Evolutionary conservation across 148 eudicot genomes (phyloP), one percentile per base, ranked within the genome.

Genomic region (Amaranthus palmeri): DNA sequence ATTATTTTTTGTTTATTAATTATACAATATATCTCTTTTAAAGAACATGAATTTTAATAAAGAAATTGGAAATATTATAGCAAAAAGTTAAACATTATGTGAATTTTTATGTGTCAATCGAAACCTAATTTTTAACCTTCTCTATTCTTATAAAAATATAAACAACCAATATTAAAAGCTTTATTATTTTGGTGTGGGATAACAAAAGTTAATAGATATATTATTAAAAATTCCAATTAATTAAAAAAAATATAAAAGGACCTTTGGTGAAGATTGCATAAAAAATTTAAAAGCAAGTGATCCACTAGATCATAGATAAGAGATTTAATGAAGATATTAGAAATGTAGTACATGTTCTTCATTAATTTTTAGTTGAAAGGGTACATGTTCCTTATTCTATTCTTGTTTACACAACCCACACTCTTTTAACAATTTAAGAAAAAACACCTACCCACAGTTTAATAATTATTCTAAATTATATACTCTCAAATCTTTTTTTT

Each of bases 341-440:
- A 25, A 25, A 25, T 25, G 36, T 25, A 25, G 36, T 25, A 25
- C 36, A 25, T 25, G 36, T 25, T 25, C 36, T 25, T 25, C 36
- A 25, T 25, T n/a, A n/a, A n/a, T 25, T 25, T 25, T 25, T 25
- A 25, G 36, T 36, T 55, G 65, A 66, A 46, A 73, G 54, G 41
- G 68, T 6, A 17, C 18, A 69, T 42, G 53, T 54, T 55, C 74
- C 52, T 68, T 68, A 56, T 67, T 68, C 59, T 73, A 55, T 66
- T 36, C 8, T 25, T 2, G 45, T 11, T 9, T 55, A 74, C 64
- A 63, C 65, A 65, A n/a, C 54, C 51, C 78, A 60, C 68, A 60
- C 51, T 59, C 65, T 41, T 41, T 13, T n/a, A 44, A 47, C 8
- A 17, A 64, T 13, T 41, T 13, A 46, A 14, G 7, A 13, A 25